A percentile compares a stretch with the other conserved stretches of the same genome.
Conservation (phyloP, 768 basidiomycete species). For the Mycena polygramma region DNA sequence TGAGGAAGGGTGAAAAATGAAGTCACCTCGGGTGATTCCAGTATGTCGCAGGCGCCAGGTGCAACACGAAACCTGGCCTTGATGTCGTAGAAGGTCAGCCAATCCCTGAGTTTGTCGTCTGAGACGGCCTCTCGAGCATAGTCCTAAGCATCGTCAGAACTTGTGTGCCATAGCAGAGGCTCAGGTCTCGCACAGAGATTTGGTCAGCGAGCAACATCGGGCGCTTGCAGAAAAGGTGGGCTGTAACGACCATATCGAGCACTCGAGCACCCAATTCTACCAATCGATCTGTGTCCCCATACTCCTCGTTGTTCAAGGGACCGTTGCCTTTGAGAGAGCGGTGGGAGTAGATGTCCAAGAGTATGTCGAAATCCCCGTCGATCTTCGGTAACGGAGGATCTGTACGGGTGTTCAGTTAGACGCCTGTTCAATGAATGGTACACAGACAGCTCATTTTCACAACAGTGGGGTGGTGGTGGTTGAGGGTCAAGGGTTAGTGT, state of each 20-base stretch:
- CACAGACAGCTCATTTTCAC: conserved; percentile 15
- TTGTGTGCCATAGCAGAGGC: neutral
- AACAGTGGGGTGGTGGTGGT: neutral
- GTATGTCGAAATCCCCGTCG: conserved; percentile 64
- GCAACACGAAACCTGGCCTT: conserved; percentile 66
- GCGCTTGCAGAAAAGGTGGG: conserved; percentile 59
- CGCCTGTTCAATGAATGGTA: neutral
- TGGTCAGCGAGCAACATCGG: conserved; percentile 58
- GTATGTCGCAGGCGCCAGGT: conserved; percentile 49
- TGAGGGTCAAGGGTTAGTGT: neutral
- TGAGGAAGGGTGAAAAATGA: neutral
- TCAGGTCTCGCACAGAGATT: conserved; percentile 55
- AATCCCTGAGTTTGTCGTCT: conserved; percentile 56
- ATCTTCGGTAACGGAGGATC: conserved; percentile 68
- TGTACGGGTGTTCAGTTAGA: conserved; percentile 1
- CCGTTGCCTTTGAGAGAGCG: conserved; percentile 49
- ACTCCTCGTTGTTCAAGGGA: conserved; percentile 58
- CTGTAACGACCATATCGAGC: conserved; percentile 65
- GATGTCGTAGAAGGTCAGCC: conserved; percentile 67
- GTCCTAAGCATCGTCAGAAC: conserved; percentile 36
- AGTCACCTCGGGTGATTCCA: conserved; percentile 54
- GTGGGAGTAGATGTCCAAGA: conserved; percentile 73
- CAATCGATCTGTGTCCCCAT: conserved; percentile 73
- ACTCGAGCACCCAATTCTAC: conserved; percentile 68
- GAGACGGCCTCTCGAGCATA: conserved; percentile 49